Evolutionary conservation across 495 filamentous ascomycete species (phyloP).

Genomic region (Trichoderma reesei): DNA sequence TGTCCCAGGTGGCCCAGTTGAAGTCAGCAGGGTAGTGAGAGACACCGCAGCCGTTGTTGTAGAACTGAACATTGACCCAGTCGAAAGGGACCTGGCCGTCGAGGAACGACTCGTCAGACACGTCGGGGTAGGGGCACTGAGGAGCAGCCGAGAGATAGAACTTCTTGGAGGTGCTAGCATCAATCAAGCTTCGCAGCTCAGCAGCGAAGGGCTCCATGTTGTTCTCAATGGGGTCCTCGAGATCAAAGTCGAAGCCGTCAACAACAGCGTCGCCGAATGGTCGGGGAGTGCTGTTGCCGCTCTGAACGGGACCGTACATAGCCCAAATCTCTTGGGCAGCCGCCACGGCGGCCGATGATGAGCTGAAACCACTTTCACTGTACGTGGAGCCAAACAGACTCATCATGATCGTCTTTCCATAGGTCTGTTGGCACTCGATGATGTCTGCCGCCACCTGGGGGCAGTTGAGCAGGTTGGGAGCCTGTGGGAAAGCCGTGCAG

Average conservation of each 20-base stretch:
- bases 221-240: conserved; percentile 36
- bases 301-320: conserved; percentile 48
- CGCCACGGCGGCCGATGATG: conserved; percentile 36
- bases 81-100: conserved; percentile 45
- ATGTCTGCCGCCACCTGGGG: conserved; percentile 57
- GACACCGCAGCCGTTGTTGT: conserved; percentile 55
- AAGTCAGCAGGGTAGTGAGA: conserved; percentile 51
- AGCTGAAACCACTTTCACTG: conserved; percentile 51
- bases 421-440: conserved; percentile 48
- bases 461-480: conserved; percentile 43
- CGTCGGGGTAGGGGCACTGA: conserved; percentile 58
- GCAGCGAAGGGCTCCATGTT: conserved; percentile 48
- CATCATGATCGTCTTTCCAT: conserved; percentile 56
- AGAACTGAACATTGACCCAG: conserved; percentile 64
- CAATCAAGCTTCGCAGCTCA: conserved; percentile 44
- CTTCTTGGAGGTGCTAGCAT: conserved; percentile 33
- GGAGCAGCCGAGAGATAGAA: conserved; percentile 58
- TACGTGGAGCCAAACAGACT: conserved; percentile 53
- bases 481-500: conserved; percentile 48
- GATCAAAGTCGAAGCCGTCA: conserved; percentile 68
- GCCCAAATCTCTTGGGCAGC: conserved; percentile 57
- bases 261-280: conserved; percentile 56
- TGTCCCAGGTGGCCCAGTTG: conserved; percentile 63
- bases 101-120: conserved; percentile 47
- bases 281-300: conserved; percentile 31